Percentiles rank a stretch among this genome's conserved stretches.
phyloP scores from a whole-genome alignment of 2,329 filamentous ascomycete species.

The Colletotrichum sp. region DNA sequence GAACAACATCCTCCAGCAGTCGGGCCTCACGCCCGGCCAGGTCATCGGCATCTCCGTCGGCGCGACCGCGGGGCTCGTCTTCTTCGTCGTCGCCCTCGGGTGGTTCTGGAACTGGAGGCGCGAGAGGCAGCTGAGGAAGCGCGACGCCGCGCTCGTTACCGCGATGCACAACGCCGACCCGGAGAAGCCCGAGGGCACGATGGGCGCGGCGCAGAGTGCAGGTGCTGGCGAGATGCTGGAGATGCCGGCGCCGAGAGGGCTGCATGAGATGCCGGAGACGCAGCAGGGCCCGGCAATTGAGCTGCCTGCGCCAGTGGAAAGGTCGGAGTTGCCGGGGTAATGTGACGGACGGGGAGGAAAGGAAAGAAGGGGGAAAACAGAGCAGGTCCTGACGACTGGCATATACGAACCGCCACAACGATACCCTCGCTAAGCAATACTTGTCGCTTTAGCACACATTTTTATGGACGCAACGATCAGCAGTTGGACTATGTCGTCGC shows the following conservation, averaged over 20 bases:
- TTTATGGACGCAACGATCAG: neutral
- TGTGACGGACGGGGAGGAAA: no score
- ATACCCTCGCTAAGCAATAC: conserved; percentile 18
- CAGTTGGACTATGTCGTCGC: neutral
- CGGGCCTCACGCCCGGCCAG: conserved; percentile 11
- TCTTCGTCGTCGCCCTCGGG: conserved; percentile 14
- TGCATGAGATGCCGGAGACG: conserved; percentile 20
- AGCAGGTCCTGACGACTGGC: neutral
- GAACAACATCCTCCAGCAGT: conserved; percentile 19
- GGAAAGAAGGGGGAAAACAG: fast-evolving
- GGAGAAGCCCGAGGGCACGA: conserved; percentile 9
- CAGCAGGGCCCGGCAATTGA: conserved; percentile 9
- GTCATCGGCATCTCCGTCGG: conserved; percentile 19
- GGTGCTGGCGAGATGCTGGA: neutral
- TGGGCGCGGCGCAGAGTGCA: neutral
- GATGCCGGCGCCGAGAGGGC: neutral
- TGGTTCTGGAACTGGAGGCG: conserved; percentile 19
- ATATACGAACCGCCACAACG: neutral
- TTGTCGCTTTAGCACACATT: neutral
- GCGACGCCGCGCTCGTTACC: conserved; percentile 2
- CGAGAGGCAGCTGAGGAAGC: neutral
- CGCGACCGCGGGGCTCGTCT: conserved; percentile 13
- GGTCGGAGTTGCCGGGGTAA: conserved; percentile 10
- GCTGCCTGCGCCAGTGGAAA: conserved; percentile 10
- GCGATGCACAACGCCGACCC: conserved; percentile 1